Base-by-base conservation (phyloP, 1,284 basidiomycete genomes). In the Schizophyllum amplum region DNA sequence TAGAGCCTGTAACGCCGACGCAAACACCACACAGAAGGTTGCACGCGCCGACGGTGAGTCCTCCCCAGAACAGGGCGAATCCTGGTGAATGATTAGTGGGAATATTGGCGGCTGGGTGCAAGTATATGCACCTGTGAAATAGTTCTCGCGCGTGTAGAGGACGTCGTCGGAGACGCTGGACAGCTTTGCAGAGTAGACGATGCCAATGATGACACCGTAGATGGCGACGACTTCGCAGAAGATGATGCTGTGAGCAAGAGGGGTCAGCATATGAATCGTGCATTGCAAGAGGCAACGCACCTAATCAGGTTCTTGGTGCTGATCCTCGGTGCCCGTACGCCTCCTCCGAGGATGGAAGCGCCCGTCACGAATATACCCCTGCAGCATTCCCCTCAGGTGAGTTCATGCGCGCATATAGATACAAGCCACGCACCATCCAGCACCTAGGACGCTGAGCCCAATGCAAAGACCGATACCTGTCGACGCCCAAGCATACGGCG, bases 281-380 rank as follows among this genome's bases (percentile, higher is more conserved):
- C n/a, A n/a, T n/a, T n/a, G n/a, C 13, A 25, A 26, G 54, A 53
- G 24, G 22, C 20, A 21, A 71, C 82, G 59, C 58, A 93, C 94
- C 92, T 95, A 66, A 98, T 98, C 70, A 99, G 73, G 71, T 99
- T 99, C 82, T 99, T 99, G 42, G 96, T 98, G 54, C 90, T 84
- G 63, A 99, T 99, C 61, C 97, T 81, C 9, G 97, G 96, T 52
- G 94, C 83, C 47, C 95, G 80, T 13, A 99, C 94, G 69, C 96
- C 95, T 67, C 94, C 96, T 59, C 96, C 96, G 22, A 99, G 80
- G 64, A 99, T 96, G 24, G 92, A 95, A 21, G 95, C 76, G 56
- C 96, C 96, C 1, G 96, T 98, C 60, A 98, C 80, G 76, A 97
- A 95, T 72, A 99, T 99, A 56, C 96, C 96, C 95, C 95, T 98